Evolutionary conservation across 1,284 basidiomycete species (phyloP).

Genomic region (Ganoderma resinaceum): DNA sequence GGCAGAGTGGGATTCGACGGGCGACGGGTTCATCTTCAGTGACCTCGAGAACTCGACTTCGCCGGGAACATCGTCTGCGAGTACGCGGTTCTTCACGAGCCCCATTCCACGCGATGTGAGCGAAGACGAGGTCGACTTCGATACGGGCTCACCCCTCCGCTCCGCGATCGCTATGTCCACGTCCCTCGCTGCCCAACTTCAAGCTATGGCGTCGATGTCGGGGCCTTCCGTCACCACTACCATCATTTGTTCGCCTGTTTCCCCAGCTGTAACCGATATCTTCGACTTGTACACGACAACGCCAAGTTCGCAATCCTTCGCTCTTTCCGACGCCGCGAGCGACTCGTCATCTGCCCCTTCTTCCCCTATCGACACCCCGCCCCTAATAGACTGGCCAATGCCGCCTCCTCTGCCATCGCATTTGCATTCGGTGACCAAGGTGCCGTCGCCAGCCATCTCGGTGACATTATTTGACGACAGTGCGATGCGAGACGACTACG

Average conservation of each 20-base stretch:
- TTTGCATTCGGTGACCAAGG: slow-evolving; percentile 11
- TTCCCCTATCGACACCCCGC: slow-evolving; percentile 20
- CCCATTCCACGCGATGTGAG: slow-evolving; percentile 39
- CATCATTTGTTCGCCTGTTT: slow-evolving; percentile 33
- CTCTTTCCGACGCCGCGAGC: slow-evolving; percentile 16
- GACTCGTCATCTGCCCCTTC: slow-evolving; percentile 27
- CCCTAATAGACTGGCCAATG: slow-evolving; percentile 7
- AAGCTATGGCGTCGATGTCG: slow-evolving; percentile 22
- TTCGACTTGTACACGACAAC: slow-evolving; percentile 28
- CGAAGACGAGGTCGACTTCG: slow-evolving; percentile 34
- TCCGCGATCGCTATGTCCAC: slow-evolving; percentile 5
- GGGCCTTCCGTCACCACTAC: slow-evolving; percentile 11
- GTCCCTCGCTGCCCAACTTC: slow-evolving; percentile 17
- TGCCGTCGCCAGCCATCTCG: slow-evolving; percentile 23
- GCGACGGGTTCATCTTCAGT: slow-evolving; percentile 39
- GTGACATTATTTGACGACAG: slow-evolving; percentile 28
- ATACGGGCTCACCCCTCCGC: slow-evolving; percentile 19
- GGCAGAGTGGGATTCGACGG: slow-evolving; percentile 40
- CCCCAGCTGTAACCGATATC: slow-evolving; percentile 33
- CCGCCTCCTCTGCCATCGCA: slow-evolving; percentile 17
- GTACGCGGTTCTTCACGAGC: slow-evolving; percentile 26
- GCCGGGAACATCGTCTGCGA: slow-evolving; percentile 23
- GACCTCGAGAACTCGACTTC: slow-evolving; percentile 31
- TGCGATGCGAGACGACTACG: slow-evolving; percentile 1
- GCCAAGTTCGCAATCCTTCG: slow-evolving; percentile 22